phyloP scores from a whole-genome alignment of 1,284 basidiomycete species.

The Peniophora sp. region DNA sequence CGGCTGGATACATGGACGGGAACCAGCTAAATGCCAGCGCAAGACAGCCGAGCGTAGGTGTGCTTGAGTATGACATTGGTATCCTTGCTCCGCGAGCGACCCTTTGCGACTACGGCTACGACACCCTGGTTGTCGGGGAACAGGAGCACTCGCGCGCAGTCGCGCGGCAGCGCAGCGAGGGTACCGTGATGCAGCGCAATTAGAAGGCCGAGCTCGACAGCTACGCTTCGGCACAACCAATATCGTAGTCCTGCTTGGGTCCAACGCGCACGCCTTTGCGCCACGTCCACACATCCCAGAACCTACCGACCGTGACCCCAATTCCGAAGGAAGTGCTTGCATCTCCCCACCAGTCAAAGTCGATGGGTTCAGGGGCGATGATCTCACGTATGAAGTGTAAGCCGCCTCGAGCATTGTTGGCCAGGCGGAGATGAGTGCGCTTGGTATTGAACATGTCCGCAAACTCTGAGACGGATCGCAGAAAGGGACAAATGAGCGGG shows the following conservation, averaged over 20 bases:
- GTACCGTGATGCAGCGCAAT: constrained; percentile 12
- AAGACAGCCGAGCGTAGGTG: neutral
- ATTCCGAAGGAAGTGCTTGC: constrained; percentile 31
- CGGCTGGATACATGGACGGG: neutral
- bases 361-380: constrained; percentile 13
- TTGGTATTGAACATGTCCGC: constrained; percentile 9
- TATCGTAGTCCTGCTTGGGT: constrained; percentile 19
- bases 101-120: neutral
- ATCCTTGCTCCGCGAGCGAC: neutral
- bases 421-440: neutral
- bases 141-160: neutral
- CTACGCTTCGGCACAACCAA: constrained; percentile 30
- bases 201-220: constrained; percentile 23
- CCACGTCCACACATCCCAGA: constrained; percentile 26
- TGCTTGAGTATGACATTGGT: neutral
- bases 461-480: constrained; percentile 17
- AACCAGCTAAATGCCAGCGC: neutral
- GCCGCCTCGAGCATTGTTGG: neutral
- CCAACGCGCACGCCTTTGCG: constrained; percentile 21
- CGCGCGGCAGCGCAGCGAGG: constrained; percentile 3
- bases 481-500: constrained; percentile 22
- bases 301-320: constrained; percentile 21
- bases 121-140: neutral
- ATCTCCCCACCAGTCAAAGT: constrained; percentile 29
- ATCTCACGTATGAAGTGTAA: constrained; percentile 11